Conservation (phyloP, 257 asterid species). For the Gentiana straminea region DNA sequence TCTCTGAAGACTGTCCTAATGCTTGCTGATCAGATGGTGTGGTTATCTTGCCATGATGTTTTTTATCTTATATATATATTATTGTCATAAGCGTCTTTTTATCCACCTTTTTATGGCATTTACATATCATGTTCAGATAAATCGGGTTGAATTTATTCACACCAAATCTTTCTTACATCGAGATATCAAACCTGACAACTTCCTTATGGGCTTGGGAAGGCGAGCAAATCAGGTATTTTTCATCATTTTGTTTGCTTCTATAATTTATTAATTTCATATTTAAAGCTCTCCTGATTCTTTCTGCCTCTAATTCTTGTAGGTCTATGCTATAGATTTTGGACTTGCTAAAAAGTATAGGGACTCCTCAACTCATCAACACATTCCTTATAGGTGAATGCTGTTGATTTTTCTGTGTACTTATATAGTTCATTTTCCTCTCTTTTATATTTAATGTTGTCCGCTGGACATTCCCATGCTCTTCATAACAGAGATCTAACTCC, state of each 20-base stretch:
- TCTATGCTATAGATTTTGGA: constrained; percentile 78
- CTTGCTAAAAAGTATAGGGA: constrained; percentile 86
- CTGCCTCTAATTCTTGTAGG: constrained; percentile 28
- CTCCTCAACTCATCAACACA: constrained; percentile 70
- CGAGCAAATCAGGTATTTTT: constrained; percentile 68
- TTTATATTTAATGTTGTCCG: too few relatives aligned
- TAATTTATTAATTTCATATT: not conserved
- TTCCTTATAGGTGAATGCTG: constrained; percentile 62
- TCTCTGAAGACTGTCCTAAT: constrained; percentile 86
- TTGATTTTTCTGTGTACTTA: not conserved
- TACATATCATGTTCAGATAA: constrained; percentile 31
- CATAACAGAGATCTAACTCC: too few relatives aligned
- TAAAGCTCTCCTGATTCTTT: constrained; percentile 9
- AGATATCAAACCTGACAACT: constrained; percentile 82
- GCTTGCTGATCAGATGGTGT: constrained; percentile 91
- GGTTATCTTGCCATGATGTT: constrained; percentile 5
- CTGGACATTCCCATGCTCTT: too few relatives aligned
- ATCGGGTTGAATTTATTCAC: constrained; percentile 66
- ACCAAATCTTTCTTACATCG: constrained; percentile 73
- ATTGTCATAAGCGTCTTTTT: not conserved
- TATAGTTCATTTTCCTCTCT: too few relatives aligned
- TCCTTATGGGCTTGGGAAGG: constrained; percentile 83
- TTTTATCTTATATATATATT: not conserved
- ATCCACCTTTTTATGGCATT: constrained; percentile 7
- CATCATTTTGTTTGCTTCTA: constrained; percentile 2